Evolutionary conservation across 1,284 basidiomycete species (phyloP).

Genomic region (Rhodotorula sp.): DNA sequence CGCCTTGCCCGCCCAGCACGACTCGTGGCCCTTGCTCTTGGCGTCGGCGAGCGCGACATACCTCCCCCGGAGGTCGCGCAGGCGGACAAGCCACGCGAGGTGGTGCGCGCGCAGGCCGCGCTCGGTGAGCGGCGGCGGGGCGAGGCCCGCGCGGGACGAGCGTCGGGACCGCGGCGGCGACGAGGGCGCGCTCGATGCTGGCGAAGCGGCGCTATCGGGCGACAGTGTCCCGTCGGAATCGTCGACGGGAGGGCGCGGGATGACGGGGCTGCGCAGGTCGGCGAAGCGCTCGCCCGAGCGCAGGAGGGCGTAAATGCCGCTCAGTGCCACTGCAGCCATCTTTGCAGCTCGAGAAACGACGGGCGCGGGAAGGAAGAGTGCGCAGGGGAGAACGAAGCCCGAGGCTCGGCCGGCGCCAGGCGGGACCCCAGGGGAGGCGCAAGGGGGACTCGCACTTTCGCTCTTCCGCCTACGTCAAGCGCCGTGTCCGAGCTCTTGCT

Average conservation of each 20-base stretch:
- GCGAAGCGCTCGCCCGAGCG: slow-evolving; percentile 3
- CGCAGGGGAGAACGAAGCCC: neutral
- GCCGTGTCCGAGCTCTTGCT: no score
- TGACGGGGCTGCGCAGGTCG: slow-evolving; percentile 6
- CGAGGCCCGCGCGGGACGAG: no score
- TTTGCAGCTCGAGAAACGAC: neutral
- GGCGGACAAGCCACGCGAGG: slow-evolving; percentile 27
- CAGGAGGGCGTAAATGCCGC: neutral
- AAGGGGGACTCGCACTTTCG: no score
- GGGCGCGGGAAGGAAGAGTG: neutral
- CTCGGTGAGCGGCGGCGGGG: slow-evolving; percentile 13
- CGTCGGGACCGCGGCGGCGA: neutral
- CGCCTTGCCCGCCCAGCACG: slow-evolving; percentile 28
- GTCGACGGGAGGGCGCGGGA: slow-evolving; percentile 3
- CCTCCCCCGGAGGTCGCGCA: slow-evolving; percentile 15
- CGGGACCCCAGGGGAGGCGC: no score
- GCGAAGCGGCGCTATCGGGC: neutral
- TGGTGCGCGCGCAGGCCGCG: slow-evolving; percentile 15
- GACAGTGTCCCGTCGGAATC: neutral
- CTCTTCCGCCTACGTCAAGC: no score
- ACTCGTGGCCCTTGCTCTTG: neutral
- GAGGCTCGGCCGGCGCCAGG: no score
- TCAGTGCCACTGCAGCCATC: neutral
- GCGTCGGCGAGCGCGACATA: slow-evolving; percentile 8
- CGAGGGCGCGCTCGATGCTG: neutral